A percentile compares a stretch with the other conserved stretches of the same genome.
Evolutionary conservation across 129 eudicot genomes (phyloP).

Genomic region (Calendula officinalis): DNA sequence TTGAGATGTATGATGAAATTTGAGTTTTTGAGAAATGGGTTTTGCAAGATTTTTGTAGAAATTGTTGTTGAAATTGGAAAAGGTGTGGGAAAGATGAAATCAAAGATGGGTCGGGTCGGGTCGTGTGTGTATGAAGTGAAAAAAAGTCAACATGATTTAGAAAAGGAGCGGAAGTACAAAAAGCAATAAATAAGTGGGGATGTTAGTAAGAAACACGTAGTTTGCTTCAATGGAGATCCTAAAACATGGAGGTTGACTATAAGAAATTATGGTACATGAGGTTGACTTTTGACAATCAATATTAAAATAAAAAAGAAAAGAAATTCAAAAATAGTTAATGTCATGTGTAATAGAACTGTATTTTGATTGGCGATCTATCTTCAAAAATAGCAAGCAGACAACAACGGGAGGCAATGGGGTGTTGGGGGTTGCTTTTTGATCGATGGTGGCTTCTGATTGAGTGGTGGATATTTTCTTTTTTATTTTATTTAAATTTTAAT

Average conservation of each 20-base stretch:
- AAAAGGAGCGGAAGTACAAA: conserved; percentile 36
- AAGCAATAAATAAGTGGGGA: conserved; percentile 48
- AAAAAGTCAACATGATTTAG: conserved; percentile 32
- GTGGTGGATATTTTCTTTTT: too few relatives aligned
- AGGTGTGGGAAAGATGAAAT: conserved; percentile 26
- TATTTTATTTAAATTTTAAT: too few relatives aligned
- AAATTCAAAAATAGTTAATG: not conserved
- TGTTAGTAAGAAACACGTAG: conserved; percentile 41
- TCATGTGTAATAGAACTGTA: not conserved
- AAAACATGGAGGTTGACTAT: conserved; percentile 39
- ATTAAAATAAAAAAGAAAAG: not conserved
- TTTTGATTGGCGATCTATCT: too few relatives aligned
- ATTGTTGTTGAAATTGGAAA: conserved; percentile 2
- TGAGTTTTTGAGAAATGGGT: conserved; percentile 13
- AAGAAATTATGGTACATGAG: conserved; percentile 17
- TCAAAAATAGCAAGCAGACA: too few relatives aligned
- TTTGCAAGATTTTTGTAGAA: conserved; percentile 26
- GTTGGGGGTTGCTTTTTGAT: too few relatives aligned
- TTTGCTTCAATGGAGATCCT: conserved; percentile 38
- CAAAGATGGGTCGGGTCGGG: conserved; percentile 19
- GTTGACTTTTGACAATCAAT: conserved; percentile 15
- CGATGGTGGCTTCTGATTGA: too few relatives aligned
- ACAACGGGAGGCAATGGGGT: too few relatives aligned
- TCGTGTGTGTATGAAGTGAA: conserved; percentile 26
- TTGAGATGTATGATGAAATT: conserved; percentile 10